phyloP scores from a whole-genome alignment of 2,329 filamentous ascomycete genomes.

The Colletotrichum eremochloae region DNA sequence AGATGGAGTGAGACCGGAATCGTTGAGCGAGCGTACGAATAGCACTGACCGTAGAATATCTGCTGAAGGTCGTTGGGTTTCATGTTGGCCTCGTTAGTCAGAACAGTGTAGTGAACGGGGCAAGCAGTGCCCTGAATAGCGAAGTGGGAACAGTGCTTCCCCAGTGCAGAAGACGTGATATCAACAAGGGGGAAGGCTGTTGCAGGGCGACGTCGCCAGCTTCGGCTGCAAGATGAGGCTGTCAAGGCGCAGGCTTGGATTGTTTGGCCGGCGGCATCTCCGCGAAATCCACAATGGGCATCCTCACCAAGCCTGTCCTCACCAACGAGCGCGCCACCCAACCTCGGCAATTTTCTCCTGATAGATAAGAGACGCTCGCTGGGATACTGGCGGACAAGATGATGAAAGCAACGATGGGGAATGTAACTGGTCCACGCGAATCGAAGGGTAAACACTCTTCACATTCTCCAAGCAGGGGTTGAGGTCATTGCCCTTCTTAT shows the following conservation, averaged over 20 bases:
- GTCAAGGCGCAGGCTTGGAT: no score
- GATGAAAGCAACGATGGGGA: constrained; percentile 59
- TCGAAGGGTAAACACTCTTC: constrained; percentile 90
- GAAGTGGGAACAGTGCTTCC: constrained; percentile 54
- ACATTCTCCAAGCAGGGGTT: constrained; percentile 76
- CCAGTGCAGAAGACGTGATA: no score
- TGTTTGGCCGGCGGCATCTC: no score
- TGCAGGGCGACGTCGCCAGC: no score
- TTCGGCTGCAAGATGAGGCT: no score
- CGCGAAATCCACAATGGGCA: no score
- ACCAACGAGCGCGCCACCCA: no score
- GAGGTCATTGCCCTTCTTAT: constrained; percentile 66
- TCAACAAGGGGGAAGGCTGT: no score
- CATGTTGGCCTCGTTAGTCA: constrained; percentile 83
- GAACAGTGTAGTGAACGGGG: constrained; percentile 91
- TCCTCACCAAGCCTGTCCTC: no score
- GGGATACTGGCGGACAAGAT: constrained; percentile 86
- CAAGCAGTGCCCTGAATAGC: constrained; percentile 96
- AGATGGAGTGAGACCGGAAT: constrained; percentile 92
- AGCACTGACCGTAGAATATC: constrained; percentile 95
- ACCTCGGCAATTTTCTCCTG: constrained; percentile 70
- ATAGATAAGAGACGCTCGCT: constrained; percentile 76
- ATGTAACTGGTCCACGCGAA: constrained; percentile 74
- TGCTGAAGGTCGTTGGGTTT: constrained; percentile 79
- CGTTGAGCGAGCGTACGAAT: constrained; percentile 91